Conservation (phyloP, 2,329 filamentous ascomycete genomes). For the Zymoseptoria brevis region DNA sequence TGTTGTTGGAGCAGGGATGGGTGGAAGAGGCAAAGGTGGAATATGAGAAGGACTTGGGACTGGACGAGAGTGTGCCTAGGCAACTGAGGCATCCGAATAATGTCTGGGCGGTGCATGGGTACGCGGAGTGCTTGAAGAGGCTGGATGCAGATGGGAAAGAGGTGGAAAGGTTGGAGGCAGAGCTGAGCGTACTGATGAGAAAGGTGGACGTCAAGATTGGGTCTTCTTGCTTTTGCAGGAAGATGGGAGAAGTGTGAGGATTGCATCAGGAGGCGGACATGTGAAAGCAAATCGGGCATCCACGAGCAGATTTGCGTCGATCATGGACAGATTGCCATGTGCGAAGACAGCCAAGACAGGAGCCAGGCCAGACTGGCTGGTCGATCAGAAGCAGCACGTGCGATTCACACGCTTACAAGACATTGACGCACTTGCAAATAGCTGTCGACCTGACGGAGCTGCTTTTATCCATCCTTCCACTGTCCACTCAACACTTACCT, state of each 20-base stretch:
- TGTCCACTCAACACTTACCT: neutral
- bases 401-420: neutral
- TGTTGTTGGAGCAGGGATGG: constrained; percentile 56
- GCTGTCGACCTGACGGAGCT: neutral
- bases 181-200: constrained; percentile 46
- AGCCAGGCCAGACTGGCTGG: neutral
- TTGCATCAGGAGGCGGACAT: neutral
- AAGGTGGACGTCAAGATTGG: constrained; percentile 53
- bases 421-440: neutral
- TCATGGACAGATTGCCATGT: neutral
- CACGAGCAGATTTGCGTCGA: neutral
- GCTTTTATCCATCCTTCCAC: neutral
- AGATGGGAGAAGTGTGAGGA: neutral
- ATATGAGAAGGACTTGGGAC: constrained; percentile 35
- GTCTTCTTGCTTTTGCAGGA: constrained; percentile 52
- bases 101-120: constrained; percentile 67
- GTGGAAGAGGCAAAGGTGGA: constrained; percentile 32
- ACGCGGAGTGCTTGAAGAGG: constrained; percentile 63
- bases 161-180: constrained; percentile 40
- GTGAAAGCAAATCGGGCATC: neutral
- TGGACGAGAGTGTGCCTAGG: constrained; percentile 49
- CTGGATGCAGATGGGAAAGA: constrained; percentile 31
- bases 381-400: neutral
- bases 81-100: constrained; percentile 63
- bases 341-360: neutral